These are phyloP conservation scores for Russula olivacea DNA, from an alignment of 768 basidiomycete genomes.

Conservation along the genomic window DNA sequence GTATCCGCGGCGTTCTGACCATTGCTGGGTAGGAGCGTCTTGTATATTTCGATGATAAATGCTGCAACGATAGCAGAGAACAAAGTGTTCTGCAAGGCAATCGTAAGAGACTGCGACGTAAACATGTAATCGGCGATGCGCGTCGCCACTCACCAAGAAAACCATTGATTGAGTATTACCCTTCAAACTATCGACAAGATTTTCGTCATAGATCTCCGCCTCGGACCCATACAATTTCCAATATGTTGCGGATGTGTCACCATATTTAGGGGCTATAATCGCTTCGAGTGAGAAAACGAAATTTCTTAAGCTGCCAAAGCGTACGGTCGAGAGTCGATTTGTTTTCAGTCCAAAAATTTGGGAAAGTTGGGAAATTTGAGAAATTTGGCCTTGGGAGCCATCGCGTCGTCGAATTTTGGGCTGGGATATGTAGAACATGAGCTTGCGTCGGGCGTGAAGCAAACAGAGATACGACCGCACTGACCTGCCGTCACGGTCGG, in stretches of 20 bases:
- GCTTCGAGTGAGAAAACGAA: background rate
- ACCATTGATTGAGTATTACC: conserved; percentile 23
- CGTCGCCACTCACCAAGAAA: conserved; percentile 16
- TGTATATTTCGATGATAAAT: conserved; percentile 25
- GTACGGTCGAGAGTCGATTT: background rate
- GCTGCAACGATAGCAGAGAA: conserved; percentile 26
- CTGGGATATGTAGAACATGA: too few relatives aligned
- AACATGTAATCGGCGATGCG: background rate
- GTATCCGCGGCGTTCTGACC: background rate
- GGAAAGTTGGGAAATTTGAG: too few relatives aligned
- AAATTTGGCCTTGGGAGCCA: too few relatives aligned
- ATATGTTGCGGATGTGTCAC: conserved; percentile 15
- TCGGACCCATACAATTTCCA: conserved; percentile 22
- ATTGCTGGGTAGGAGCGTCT: conserved; percentile 10
- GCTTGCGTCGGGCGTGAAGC: too few relatives aligned
- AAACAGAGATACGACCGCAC: too few relatives aligned
- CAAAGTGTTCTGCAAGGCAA: conserved; percentile 7
- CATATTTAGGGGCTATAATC: conserved; percentile 3
- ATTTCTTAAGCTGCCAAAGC: background rate
- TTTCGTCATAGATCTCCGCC: conserved; percentile 13
- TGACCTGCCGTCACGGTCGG: too few relatives aligned
- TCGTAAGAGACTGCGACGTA: background rate
- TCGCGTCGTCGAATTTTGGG: too few relatives aligned
- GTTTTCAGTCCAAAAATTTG: too few relatives aligned
- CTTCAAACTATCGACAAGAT: conserved; percentile 15